Evolutionary conservation across 257 asterid genomes (phyloP).

Genomic region (Parsonsia alboflavescens): DNA sequence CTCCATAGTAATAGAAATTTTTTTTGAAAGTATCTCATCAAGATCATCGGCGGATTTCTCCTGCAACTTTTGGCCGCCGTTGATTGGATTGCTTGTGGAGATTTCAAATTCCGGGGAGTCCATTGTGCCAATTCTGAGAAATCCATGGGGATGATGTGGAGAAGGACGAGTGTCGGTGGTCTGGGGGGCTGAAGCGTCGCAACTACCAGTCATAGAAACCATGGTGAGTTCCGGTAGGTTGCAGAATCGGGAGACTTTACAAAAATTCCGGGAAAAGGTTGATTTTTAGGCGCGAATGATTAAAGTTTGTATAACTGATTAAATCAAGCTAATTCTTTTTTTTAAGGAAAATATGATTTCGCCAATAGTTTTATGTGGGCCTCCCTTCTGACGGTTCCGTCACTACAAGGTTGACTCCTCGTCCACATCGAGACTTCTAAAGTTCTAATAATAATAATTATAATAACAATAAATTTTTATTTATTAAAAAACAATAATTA

Average conservation of each 20-base stretch:
- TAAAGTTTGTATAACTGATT: not conserved
- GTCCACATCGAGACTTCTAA: no score
- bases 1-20: not conserved
- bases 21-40: not conserved
- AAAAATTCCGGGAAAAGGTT: not conserved
- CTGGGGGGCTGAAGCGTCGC: not conserved
- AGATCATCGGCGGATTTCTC: not conserved
- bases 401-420: no score
- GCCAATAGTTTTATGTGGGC: no score
- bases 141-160: not conserved
- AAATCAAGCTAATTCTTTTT: not conserved
- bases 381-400: no score
- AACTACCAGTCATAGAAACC: slow-evolving; percentile 17
- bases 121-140: slow-evolving; percentile 3
- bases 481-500: no score
- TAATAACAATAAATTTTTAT: no score
- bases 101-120: not conserved
- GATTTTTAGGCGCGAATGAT: not conserved
- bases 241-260: not conserved
- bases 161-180: no score
- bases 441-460: no score
- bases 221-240: not conserved
- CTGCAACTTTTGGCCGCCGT: slow-evolving; percentile 8
- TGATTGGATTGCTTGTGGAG: not conserved
- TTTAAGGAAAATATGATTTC: not conserved